phyloP scores from a whole-genome alignment of 2,329 filamentous ascomycete species.

The Didymella pinodella region DNA sequence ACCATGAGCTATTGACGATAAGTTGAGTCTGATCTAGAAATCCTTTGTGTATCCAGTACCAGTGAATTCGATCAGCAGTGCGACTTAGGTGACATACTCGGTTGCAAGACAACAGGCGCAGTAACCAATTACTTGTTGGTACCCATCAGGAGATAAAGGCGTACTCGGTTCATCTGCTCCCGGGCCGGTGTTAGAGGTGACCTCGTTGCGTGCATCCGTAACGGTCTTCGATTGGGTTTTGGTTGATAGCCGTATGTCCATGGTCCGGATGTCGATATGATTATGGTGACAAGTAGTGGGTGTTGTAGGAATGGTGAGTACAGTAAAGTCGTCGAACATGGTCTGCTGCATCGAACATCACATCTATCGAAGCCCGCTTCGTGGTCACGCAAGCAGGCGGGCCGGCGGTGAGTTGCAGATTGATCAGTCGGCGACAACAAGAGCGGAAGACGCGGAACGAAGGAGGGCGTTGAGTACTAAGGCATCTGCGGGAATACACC shows the following conservation, averaged over 20 bases:
- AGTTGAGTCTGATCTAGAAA: too few relatives aligned
- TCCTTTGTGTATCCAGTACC: background rate
- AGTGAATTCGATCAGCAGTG: background rate
- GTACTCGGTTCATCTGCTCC: background rate
- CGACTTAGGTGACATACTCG: background rate
- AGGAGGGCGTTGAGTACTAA: slow-evolving; percentile 23
- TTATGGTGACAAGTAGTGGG: background rate
- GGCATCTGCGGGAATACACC: slow-evolving; percentile 24
- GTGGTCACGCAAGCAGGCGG: slow-evolving; percentile 16
- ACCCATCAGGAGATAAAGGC: background rate
- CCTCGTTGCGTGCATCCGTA: background rate
- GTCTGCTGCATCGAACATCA: background rate
- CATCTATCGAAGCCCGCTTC: slow-evolving; percentile 6
- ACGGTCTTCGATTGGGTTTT: background rate
- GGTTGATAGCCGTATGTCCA: background rate
- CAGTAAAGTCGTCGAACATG: background rate
- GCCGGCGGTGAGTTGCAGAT: slow-evolving; percentile 21
- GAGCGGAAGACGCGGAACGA: slow-evolving; percentile 30
- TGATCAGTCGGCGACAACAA: slow-evolving; percentile 26
- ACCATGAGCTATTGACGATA: too few relatives aligned
- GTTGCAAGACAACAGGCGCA: background rate
- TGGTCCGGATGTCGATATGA: background rate
- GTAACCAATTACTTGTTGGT: background rate
- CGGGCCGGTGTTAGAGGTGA: background rate
- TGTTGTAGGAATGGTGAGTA: background rate